A percentile compares a stretch with the other conserved stretches of the same genome.
Evolutionary conservation across 805 yeast species (phyloP).

Genomic region (Ogataea sp.): DNA sequence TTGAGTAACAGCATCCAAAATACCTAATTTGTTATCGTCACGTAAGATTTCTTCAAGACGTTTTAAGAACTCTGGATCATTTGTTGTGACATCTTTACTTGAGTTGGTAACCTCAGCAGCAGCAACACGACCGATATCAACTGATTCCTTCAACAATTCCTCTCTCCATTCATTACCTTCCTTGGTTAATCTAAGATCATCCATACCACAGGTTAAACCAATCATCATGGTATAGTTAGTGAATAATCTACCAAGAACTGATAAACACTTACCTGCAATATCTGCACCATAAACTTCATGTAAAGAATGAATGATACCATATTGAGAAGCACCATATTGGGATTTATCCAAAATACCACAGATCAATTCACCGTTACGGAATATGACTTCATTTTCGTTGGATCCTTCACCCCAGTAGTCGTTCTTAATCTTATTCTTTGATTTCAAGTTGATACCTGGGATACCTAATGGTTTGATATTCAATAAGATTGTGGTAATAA

Average conservation of each 20-base stretch:
- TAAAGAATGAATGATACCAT: constrained; percentile 92
- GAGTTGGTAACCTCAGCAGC: constrained; percentile 93
- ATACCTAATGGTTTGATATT: constrained; percentile 81
- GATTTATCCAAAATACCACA: constrained; percentile 96
- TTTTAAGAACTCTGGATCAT: constrained; percentile 70
- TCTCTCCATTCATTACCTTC: constrained; percentile 89
- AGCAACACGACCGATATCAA: constrained; percentile 81
- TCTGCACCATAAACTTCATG: constrained; percentile 94
- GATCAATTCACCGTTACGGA: constrained; percentile 78
- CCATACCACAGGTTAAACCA: constrained; percentile 99
- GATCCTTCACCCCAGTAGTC: constrained; percentile 92
- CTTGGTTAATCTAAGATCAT: constrained; percentile 83
- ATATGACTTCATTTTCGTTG: constrained; percentile 75
- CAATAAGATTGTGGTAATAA: constrained; percentile 82
- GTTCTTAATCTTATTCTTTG: constrained; percentile 84
- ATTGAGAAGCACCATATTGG: constrained; percentile 96
- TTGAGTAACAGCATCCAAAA: constrained; percentile 92
- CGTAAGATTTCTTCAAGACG: constrained; percentile 92
- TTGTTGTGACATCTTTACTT: constrained; percentile 35
- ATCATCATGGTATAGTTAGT: constrained; percentile 88
- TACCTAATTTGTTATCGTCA: constrained; percentile 86
- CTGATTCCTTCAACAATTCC: constrained; percentile 70
- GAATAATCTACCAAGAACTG: constrained; percentile 91
- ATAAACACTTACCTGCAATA: constrained; percentile 80
- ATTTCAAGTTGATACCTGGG: constrained; percentile 83